Evolutionary conservation across 352 stramenopile species (phyloP), one percentile per base, ranked within the genome.

Genomic region (Pythium aphanidermatum): DNA sequence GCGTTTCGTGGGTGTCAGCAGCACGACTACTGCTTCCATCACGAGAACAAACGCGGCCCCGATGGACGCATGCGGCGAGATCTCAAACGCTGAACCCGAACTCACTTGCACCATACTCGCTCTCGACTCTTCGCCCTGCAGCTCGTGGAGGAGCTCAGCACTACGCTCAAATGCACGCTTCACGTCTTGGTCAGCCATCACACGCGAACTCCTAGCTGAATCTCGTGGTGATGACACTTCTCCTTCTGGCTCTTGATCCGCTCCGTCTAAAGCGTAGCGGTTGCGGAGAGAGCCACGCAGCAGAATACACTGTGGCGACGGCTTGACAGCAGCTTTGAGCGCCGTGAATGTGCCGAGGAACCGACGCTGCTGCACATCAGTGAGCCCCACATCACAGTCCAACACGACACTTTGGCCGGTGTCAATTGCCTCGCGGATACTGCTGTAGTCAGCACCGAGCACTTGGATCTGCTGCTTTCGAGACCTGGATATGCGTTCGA

Each of bases 1-100:
- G n/a, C 46, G 40, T 26, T 85, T 83, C 0, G 38, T 57, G 10
- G 83, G 83, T 9, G 81, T 93, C 11, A 95, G 57, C 4, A 93
- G 38, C 14, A 93, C 66, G 25, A 95, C 76, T 7, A 85, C 61
- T 7, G 81, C 72, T 42, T 95, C 81, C 69, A 92, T 83, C 10
- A 89, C 73, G 10, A 92, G 40, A 5, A 91, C 63, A 2, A 92
- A 52, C 2, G 60, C 55, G 3, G 25, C 14, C 25, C 49, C 33
- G 27, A 45, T 30, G 3, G 58, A 0, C 10, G 36, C 20, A 11
- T 28, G 27, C n/a, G n/a, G n/a, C n/a, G n/a, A n/a, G n/a, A n/a
- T n/a, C n/a, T n/a, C n/a, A n/a, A 40, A 50, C 0, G 29, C 28
- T 3, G 60, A 47, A 0, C 42, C 28, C 0, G 20, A 3, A 16